Evolutionary conservation across 805 yeast genomes (phyloP), one percentile per base, ranked within the genome.

Genomic region (Dipodascopsis uninucleata): DNA sequence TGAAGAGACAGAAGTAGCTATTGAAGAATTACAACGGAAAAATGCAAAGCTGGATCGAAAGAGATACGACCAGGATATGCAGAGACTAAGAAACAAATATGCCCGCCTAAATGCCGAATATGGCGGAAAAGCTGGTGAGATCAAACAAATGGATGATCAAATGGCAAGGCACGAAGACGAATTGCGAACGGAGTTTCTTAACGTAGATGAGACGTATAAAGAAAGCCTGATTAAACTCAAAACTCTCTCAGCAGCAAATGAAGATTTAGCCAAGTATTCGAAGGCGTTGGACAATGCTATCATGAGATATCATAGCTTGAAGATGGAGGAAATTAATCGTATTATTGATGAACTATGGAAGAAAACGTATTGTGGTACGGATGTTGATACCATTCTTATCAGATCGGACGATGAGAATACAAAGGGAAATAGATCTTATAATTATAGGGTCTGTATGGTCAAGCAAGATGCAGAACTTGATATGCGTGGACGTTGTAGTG

Each of bases 401-500:
- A 75, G 81, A 54, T 83, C 95, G 31, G 97, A 90, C 57, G 81
- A 79, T 18, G 77, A 76, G 41, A 61, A 67, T 12, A 66, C 68
- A 2, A 71, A 68, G 41, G 76, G 71, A 2, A 46, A 72, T 68
- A 8, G 54, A 28, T 46, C 56, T 17, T 53, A 53, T 28, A 53
- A 53, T 41, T 53, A 53, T 45, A 47, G 58, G 4, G 57, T 93
- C 16, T 95, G 89, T 18, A 93, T 93, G 98, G 80, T 81, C 47
- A 93, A 93, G 62, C 86, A 84, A 58, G 90, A 85, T 47, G 84
- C 81, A 1, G 97, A 93, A 63, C 69, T 93, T 37, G 99, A 93
- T 61, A 93, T 93, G 99, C 76, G 99, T 51, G 99, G 98, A 0
- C 70, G 98, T 46, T 93, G 99, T 63, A 86, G 96, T 1, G 97